phyloP scores from a whole-genome alignment of 1,284 basidiomycete genomes.

The Ganoderma boninense region DNA sequence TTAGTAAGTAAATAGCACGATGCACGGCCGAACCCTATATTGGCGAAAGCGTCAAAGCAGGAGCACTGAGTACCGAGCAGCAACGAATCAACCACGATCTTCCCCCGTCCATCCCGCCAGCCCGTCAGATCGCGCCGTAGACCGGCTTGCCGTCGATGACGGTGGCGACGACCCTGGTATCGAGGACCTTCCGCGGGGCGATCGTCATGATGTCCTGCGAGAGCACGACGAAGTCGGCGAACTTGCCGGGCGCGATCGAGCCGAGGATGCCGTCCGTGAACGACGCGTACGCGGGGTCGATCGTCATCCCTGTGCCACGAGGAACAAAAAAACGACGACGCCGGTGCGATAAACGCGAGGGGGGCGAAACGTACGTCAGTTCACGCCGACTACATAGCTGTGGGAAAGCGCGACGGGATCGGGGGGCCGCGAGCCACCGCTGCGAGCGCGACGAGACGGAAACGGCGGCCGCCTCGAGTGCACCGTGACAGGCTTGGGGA shows the following conservation, averaged over 20 bases:
- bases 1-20: too few relatives aligned
- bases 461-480: not conserved
- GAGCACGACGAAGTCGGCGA: slow-evolving; percentile 85
- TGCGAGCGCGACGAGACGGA: not conserved
- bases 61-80: not conserved
- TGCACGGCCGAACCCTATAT: too few relatives aligned
- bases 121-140: slow-evolving; percentile 57
- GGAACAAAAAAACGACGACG: not conserved
- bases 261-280: slow-evolving; percentile 81
- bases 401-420: slow-evolving; percentile 3
- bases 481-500: too few relatives aligned
- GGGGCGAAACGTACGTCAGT: too few relatives aligned
- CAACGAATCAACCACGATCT: not conserved
- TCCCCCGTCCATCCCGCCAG: not conserved
- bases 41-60: too few relatives aligned
- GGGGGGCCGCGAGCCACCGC: not conserved
- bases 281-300: slow-evolving; percentile 87
- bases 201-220: slow-evolving; percentile 85
- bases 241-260: slow-evolving; percentile 79
- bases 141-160: slow-evolving; percentile 80
- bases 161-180: slow-evolving; percentile 78
- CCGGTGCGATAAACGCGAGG: too few relatives aligned
- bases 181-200: slow-evolving; percentile 65
- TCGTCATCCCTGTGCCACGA: slow-evolving; percentile 75
- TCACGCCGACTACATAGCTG: not conserved